Conservation (phyloP, 495 filamentous ascomycete genomes). For the Aspergillus mulundensis region DNA sequence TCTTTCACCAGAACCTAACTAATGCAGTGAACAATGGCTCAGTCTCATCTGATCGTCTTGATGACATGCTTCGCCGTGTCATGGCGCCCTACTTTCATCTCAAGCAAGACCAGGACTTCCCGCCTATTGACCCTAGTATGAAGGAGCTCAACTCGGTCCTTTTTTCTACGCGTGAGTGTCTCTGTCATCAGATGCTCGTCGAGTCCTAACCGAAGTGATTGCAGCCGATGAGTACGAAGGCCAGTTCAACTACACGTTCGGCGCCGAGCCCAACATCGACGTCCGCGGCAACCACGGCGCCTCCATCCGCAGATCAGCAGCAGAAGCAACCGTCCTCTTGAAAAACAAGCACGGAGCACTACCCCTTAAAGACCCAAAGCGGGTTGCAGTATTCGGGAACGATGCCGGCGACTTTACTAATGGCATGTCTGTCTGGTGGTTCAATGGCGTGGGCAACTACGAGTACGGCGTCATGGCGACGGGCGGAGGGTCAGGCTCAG, state of each 20-base stretch:
- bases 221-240: neutral
- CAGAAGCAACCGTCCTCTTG: neutral
- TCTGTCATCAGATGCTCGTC: too few relatives aligned
- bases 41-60: neutral
- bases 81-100: slow-evolving; percentile 5
- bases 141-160: too few relatives aligned
- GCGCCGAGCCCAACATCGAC: neutral
- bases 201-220: too few relatives aligned
- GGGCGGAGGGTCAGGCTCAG: neutral
- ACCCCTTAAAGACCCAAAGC: neutral
- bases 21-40: neutral
- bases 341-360: slow-evolving; percentile 4
- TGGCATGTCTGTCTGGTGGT: too few relatives aligned
- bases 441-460: neutral
- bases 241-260: neutral
- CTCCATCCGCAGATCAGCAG: neutral
- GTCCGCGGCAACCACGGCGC: neutral
- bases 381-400: neutral
- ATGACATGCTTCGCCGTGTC: slow-evolving; percentile 1
- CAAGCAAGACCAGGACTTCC: neutral
- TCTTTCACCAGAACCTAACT: neutral
- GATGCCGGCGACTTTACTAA: neutral
- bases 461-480: neutral
- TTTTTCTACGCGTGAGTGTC: too few relatives aligned
- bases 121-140: neutral